Evolutionary conservation across 345 rosid genomes (phyloP).

Genomic region (Salix purpurea): DNA sequence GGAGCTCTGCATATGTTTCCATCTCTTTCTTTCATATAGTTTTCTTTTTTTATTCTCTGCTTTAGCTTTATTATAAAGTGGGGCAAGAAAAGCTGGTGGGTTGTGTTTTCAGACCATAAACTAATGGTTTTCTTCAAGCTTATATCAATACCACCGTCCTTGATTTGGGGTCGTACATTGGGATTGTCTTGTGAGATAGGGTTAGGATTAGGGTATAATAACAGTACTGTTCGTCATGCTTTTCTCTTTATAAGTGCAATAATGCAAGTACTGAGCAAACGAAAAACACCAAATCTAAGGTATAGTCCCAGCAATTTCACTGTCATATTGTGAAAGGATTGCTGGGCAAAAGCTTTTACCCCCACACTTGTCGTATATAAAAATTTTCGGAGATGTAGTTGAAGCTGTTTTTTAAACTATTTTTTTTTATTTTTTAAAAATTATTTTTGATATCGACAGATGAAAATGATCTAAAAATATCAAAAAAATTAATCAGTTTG

Average conservation of each 20-base stretch:
- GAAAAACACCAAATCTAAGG: background rate
- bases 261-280: background rate
- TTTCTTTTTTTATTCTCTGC: conserved; percentile 30
- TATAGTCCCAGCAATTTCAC: background rate
- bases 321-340: background rate
- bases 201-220: conserved; percentile 5
- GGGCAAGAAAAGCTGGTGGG: conserved; percentile 28
- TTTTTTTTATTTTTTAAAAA: no score
- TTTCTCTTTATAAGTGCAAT: conserved; percentile 1
- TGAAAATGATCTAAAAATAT: no score
- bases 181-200: conserved; percentile 3
- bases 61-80: conserved; percentile 53
- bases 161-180: conserved; percentile 13
- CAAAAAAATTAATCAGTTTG: no score
- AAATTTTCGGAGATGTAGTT: accelerated
- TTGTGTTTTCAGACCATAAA: conserved; percentile 13
- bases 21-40: conserved; percentile 23
- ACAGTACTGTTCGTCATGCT: background rate
- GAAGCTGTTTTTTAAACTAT: no score
- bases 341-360: background rate
- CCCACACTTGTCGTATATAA: background rate
- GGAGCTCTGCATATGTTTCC: conserved; percentile 34
- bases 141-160: conserved; percentile 5
- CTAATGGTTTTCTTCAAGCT: conserved; percentile 2
- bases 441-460: no score